Conservation (phyloP, 1,284 basidiomycete species). For the Volvariella surrecta region DNA sequence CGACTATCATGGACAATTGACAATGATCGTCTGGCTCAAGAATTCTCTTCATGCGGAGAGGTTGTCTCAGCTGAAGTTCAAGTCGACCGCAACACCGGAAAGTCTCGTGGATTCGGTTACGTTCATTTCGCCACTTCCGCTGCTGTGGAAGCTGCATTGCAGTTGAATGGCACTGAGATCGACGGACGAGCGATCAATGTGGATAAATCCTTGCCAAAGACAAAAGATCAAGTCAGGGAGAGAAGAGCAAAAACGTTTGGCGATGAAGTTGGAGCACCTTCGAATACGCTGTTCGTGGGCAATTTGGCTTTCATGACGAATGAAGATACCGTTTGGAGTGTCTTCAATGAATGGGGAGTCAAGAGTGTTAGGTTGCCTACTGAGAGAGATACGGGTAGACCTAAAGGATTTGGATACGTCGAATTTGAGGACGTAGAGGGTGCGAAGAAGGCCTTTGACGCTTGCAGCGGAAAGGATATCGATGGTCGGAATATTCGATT, state of each 20-base stretch:
- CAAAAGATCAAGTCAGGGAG: conserved; percentile 45
- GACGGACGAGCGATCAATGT: conserved; percentile 89
- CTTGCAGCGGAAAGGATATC: conserved; percentile 68
- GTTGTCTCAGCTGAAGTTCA: conserved; percentile 85
- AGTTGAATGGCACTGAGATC: conserved; percentile 77
- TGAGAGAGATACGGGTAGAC: conserved; percentile 83
- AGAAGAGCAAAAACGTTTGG: conserved; percentile 74
- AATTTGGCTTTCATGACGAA: conserved; percentile 78
- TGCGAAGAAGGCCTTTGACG: conserved; percentile 78
- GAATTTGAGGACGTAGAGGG: conserved; percentile 81
- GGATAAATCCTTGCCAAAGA: conserved; percentile 67
- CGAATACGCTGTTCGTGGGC: conserved; percentile 82
- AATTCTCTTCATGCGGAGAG: conserved; percentile 87
- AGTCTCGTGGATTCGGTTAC: conserved; percentile 91
- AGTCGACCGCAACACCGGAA: conserved; percentile 84
- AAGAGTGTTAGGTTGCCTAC: conserved; percentile 90
- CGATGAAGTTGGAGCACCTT: conserved; percentile 66
- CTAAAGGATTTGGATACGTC: conserved; percentile 97
- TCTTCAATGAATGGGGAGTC: conserved; percentile 88
- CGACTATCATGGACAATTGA: conserved; percentile 96
- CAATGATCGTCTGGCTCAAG: conserved; percentile 90
- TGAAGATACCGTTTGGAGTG: conserved; percentile 88
- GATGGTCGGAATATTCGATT: conserved; percentile 79
- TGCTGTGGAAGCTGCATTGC: conserved; percentile 72
- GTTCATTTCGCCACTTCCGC: conserved; percentile 83